These are phyloP conservation scores for Ulota crispa DNA, from an alignment of 225 moss, liverwort and hornwort species.

Conservation along the genomic window DNA sequence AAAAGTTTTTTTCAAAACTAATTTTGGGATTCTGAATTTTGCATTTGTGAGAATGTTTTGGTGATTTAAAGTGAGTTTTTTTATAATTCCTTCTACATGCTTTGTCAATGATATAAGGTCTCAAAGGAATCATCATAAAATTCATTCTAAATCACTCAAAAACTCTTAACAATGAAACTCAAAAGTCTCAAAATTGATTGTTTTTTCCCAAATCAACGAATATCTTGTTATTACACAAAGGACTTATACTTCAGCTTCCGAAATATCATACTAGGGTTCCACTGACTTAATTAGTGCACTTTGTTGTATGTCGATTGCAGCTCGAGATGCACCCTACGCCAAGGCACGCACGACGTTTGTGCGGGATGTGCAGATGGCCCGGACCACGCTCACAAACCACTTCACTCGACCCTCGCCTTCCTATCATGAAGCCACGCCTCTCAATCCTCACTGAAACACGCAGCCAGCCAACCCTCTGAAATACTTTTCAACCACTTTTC, in stretches of 20 bases:
- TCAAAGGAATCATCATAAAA: no score
- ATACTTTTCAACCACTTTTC: background rate
- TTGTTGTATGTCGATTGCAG: slow-evolving; percentile 42
- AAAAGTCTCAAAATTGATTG: no score
- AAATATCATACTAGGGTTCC: background rate
- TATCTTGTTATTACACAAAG: background rate
- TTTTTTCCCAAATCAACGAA: no score
- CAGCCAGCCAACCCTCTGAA: no score
- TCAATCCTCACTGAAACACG: slow-evolving; percentile 35
- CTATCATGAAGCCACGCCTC: slow-evolving; percentile 35
- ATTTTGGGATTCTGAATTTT: no score
- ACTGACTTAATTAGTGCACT: background rate
- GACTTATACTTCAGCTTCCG: background rate
- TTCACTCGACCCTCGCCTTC: slow-evolving; percentile 41
- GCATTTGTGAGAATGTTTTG: no score
- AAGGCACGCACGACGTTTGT: slow-evolving; percentile 63
- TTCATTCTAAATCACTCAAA: no score
- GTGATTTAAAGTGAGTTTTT: no score
- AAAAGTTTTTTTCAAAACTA: no score
- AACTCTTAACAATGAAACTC: no score
- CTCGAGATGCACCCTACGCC: slow-evolving; percentile 59
- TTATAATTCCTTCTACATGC: no score
- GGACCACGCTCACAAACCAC: slow-evolving; percentile 37
- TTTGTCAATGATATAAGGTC: no score
- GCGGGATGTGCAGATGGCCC: slow-evolving; percentile 60